These are phyloP conservation scores for Hymenoscyphus fraxineus DNA, from an alignment of 2,329 filamentous ascomycete species.

Conservation along the genomic window DNA sequence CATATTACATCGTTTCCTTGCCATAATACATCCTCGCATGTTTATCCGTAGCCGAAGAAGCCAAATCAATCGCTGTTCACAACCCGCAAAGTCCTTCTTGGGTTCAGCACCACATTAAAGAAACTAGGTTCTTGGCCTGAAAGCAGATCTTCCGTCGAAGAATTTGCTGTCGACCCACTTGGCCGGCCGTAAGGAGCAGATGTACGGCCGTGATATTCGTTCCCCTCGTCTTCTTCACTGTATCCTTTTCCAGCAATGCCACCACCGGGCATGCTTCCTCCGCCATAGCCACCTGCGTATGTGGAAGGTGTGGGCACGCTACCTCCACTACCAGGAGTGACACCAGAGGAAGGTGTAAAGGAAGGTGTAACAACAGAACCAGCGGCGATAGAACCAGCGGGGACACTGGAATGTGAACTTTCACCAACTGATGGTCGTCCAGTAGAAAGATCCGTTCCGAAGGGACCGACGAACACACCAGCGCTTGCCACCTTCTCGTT, in stretches of 20 bases:
- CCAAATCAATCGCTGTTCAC: slow-evolving; percentile 47
- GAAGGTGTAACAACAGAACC: not conserved
- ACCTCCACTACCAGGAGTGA: slow-evolving; percentile 21
- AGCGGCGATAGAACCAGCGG: not conserved
- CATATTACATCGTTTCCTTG: not conserved
- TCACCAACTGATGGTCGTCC: slow-evolving; percentile 14
- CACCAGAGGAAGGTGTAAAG: slow-evolving; percentile 2
- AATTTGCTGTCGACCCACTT: slow-evolving; percentile 38
- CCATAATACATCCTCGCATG: not conserved
- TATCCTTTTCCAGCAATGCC: slow-evolving; percentile 16
- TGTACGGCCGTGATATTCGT: slow-evolving; percentile 23
- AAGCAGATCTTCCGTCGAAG: slow-evolving; percentile 52
- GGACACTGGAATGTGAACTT: slow-evolving; percentile 8
- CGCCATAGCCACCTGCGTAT: slow-evolving; percentile 12
- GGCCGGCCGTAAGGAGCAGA: slow-evolving; percentile 31
- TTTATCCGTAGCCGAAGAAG: not conserved
- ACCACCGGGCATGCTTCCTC: slow-evolving; percentile 9
- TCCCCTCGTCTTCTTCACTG: slow-evolving; percentile 32
- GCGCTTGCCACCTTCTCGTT: slow-evolving; percentile 25
- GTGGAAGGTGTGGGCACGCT: slow-evolving; percentile 13
- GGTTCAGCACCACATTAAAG: slow-evolving; percentile 65
- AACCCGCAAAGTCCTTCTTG: slow-evolving; percentile 63
- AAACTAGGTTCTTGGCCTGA: slow-evolving; percentile 66
- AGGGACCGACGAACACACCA: slow-evolving; percentile 26
- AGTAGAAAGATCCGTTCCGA: slow-evolving; percentile 26